A percentile compares a stretch with the other conserved stretches of the same genome.
Evolutionary conservation across 441 rosid species (phyloP).

Genomic region (Aleurites moluccanus): DNA sequence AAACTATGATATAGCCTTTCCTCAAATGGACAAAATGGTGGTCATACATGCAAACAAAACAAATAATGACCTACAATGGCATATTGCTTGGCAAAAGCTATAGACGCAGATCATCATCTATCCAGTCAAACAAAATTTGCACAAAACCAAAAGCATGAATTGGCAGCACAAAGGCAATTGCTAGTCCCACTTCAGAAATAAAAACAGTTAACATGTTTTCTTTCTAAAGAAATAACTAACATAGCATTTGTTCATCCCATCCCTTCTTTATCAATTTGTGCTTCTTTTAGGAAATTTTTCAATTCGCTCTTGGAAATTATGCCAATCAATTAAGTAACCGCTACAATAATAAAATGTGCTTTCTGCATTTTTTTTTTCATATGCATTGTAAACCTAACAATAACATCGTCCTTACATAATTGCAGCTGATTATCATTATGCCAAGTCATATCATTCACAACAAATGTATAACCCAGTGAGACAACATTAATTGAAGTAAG

Average conservation of each 20-base stretch:
- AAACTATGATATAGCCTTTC: conserved; percentile 12
- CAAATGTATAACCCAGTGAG: not conserved
- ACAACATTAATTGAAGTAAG: not conserved
- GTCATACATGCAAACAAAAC: conserved; percentile 23
- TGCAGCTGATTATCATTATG: not conserved
- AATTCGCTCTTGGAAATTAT: not conserved
- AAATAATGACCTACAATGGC: conserved; percentile 23
- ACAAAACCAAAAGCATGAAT: conserved; percentile 6
- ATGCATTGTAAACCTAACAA: not conserved
- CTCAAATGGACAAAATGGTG: conserved; percentile 19
- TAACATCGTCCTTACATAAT: not conserved
- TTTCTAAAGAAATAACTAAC: not conserved
- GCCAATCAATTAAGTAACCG: not conserved
- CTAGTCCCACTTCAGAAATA: not conserved
- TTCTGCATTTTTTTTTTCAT: not conserved
- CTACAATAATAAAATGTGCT: not conserved
- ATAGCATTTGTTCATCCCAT: not conserved
- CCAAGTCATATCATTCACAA: not conserved
- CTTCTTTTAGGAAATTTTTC: too few relatives aligned
- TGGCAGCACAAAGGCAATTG: conserved; percentile 13
- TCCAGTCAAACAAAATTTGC: conserved; percentile 14
- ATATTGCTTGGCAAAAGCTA: conserved; percentile 24
- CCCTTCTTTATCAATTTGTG: not conserved
- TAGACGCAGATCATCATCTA: conserved; percentile 13
- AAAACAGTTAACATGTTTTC: not conserved